These are phyloP conservation scores for Huntiella bhutanensis DNA, from an alignment of 2,329 filamentous ascomycete species.

Conservation along the genomic window DNA sequence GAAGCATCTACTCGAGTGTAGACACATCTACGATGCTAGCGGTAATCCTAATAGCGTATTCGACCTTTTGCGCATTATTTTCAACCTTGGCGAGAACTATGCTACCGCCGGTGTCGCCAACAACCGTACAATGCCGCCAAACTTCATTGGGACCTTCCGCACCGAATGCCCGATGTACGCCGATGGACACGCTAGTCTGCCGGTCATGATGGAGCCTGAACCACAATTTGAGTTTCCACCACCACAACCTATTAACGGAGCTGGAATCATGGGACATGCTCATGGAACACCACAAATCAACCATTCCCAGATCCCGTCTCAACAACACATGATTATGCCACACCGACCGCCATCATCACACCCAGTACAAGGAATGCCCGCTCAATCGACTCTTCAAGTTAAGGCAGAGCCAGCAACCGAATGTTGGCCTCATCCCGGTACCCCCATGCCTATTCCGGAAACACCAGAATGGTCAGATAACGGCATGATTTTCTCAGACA, in stretches of 20 bases:
- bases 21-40: slow-evolving; percentile 24
- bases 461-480: slow-evolving; percentile 20
- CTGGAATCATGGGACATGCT: background rate
- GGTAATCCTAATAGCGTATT: slow-evolving; percentile 6
- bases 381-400: slow-evolving; percentile 3
- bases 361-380: slow-evolving; percentile 4
- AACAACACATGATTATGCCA: slow-evolving; percentile 6
- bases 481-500: slow-evolving; percentile 8
- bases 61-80: slow-evolving; percentile 24
- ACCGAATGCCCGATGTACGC: slow-evolving; percentile 11
- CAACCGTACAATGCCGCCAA: slow-evolving; percentile 12
- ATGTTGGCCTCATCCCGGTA: slow-evolving; percentile 23
- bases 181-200: slow-evolving; percentile 8
- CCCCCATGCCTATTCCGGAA: slow-evolving; percentile 23
- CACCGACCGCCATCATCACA: slow-evolving; percentile 8
- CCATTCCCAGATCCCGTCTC: background rate
- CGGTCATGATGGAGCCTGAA: slow-evolving; percentile 5
- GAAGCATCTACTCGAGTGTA: slow-evolving; percentile 26
- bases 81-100: slow-evolving; percentile 22
- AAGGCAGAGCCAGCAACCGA: slow-evolving; percentile 9
- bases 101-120: slow-evolving; percentile 17
- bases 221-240: slow-evolving; percentile 4
- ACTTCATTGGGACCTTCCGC: slow-evolving; percentile 13
- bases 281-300: background rate
- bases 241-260: background rate